These are phyloP conservation scores for Dothideomycetes sp. DNA, from an alignment of 2,329 filamentous ascomycete genomes.

Conservation along the genomic window DNA sequence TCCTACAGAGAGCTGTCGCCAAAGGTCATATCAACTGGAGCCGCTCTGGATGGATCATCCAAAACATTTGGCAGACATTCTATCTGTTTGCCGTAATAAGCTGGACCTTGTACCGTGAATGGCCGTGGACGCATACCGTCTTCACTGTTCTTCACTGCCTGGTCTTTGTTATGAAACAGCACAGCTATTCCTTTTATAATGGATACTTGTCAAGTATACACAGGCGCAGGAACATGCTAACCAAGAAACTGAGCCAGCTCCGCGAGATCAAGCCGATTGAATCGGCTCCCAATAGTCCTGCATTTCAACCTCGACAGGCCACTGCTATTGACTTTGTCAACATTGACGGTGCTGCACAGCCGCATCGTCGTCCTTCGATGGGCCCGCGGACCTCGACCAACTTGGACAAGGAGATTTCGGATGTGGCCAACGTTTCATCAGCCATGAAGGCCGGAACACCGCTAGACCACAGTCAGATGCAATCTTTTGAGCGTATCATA, in stretches of 20 bases:
- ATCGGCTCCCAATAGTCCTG: slow-evolving; percentile 24
- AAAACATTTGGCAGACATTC: slow-evolving; percentile 60
- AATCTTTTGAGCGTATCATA: slow-evolving; percentile 54
- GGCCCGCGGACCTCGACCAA: slow-evolving; percentile 31
- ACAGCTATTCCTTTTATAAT: slow-evolving; percentile 70
- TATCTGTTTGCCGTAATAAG: slow-evolving; percentile 53
- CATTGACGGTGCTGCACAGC: slow-evolving; percentile 1
- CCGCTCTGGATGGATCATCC: slow-evolving; percentile 58
- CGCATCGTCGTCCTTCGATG: slow-evolving; percentile 19
- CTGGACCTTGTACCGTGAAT: slow-evolving; percentile 59
- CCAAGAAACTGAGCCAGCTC: slow-evolving; percentile 45
- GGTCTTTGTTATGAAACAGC: slow-evolving; percentile 75
- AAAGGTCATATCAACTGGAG: slow-evolving; percentile 58
- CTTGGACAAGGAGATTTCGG: slow-evolving; percentile 36
- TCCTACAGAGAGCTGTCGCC: slow-evolving; percentile 51
- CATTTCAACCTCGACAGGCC: background rate
- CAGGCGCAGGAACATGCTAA: slow-evolving; percentile 33
- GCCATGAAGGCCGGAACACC: slow-evolving; percentile 51
- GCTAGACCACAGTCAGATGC: slow-evolving; percentile 51
- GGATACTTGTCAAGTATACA: slow-evolving; percentile 53
- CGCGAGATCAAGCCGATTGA: slow-evolving; percentile 39
- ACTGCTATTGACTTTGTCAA: slow-evolving; percentile 10
- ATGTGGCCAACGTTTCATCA: slow-evolving; percentile 49
- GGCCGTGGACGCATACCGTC: slow-evolving; percentile 75
- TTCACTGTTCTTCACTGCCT: slow-evolving; percentile 66